Percentiles rank a stretch among this genome's conserved stretches.
phyloP scores from a whole-genome alignment of 257 asterid genomes.

The Jacaranda copaia region DNA sequence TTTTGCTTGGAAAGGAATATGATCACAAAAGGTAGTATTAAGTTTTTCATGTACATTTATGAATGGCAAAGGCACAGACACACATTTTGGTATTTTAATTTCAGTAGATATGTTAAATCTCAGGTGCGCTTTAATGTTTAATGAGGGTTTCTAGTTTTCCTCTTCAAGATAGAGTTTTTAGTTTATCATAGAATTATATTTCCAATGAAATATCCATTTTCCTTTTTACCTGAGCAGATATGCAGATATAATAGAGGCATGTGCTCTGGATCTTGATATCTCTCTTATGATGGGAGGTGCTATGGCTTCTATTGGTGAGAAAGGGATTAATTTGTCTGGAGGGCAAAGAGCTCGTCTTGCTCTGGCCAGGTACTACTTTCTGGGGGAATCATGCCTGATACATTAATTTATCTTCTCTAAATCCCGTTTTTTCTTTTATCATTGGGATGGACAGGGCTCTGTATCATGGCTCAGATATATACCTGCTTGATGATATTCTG shows the following conservation, averaged over 20 bases:
- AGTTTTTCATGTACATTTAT: constrained; percentile 1
- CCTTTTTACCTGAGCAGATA: constrained; percentile 58
- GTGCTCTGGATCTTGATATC: constrained; percentile 78
- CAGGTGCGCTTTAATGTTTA: neutral
- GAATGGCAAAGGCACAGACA: neutral
- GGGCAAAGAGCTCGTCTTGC: constrained; percentile 96
- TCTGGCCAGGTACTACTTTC: constrained; percentile 74
- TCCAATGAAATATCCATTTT: neutral
- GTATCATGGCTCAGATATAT: constrained; percentile 68
- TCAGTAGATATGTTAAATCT: constrained; percentile 6
- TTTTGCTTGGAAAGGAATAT: constrained; percentile 80
- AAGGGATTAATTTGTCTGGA: constrained; percentile 89
- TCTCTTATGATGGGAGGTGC: constrained; percentile 92
- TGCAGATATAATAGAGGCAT: constrained; percentile 67
- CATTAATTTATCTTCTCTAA: constrained; percentile 25
- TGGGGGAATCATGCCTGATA: constrained; percentile 27
- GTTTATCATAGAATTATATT: neutral
- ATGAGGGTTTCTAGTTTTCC: neutral
- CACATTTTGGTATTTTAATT: constrained; percentile 13
- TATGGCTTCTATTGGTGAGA: constrained; percentile 87
- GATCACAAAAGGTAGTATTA: constrained; percentile 63
- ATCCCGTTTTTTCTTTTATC: constrained; percentile 17
- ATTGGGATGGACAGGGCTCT: constrained; percentile 69
- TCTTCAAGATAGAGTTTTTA: neutral
- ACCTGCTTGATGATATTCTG: constrained; percentile 91